Percentiles rank a stretch among this genome's conserved stretches.
These are phyloP conservation scores for Daldinia eschscholtzii DNA, from an alignment of 2,329 filamentous ascomycete species.

Conservation along the genomic window DNA sequence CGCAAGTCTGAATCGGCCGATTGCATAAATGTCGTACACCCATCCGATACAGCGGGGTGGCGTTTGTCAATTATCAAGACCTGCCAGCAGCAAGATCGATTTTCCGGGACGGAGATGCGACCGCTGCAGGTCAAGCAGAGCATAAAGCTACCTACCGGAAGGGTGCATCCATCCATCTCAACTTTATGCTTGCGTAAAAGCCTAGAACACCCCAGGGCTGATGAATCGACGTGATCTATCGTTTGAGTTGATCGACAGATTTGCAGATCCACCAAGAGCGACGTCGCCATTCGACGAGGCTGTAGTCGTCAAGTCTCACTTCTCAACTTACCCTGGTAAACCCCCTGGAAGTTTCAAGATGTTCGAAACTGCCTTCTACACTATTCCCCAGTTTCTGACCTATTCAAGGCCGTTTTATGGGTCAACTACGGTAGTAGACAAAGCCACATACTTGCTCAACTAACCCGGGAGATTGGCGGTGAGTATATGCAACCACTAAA, in stretches of 20 bases:
- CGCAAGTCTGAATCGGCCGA: conserved; percentile 48
- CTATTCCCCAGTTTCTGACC: conserved; percentile 19
- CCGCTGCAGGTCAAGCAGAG: conserved; percentile 28
- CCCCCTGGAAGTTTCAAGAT: conserved; percentile 7
- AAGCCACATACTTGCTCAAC: conserved; percentile 9
- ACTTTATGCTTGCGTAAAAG: conserved; percentile 27
- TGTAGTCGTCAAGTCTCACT: conserved; percentile 28
- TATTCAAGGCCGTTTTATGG: conserved; percentile 17
- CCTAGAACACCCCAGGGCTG: conserved; percentile 46
- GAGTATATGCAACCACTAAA: conserved; percentile 33
- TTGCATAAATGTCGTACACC: conserved; percentile 48
- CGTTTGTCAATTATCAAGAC: conserved; percentile 41
- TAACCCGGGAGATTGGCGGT: conserved; percentile 41
- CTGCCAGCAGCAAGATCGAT: conserved; percentile 27
- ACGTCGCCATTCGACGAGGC: conserved; percentile 47
- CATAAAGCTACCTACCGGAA: conserved; percentile 34
- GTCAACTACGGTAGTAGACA: conserved; percentile 21
- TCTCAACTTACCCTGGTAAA: conserved; percentile 25
- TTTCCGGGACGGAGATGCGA: conserved; percentile 32
- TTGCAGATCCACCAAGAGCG: conserved; percentile 43
- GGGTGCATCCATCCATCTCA: conserved; percentile 28
- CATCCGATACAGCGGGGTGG: conserved; percentile 42
- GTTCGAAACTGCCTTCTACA: conserved; percentile 15
- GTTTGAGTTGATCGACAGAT: conserved; percentile 44
- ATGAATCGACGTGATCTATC: conserved; percentile 40